Evolutionary conservation across 495 filamentous ascomycete species (phyloP).

Genomic region (Hypoxylon rickii): DNA sequence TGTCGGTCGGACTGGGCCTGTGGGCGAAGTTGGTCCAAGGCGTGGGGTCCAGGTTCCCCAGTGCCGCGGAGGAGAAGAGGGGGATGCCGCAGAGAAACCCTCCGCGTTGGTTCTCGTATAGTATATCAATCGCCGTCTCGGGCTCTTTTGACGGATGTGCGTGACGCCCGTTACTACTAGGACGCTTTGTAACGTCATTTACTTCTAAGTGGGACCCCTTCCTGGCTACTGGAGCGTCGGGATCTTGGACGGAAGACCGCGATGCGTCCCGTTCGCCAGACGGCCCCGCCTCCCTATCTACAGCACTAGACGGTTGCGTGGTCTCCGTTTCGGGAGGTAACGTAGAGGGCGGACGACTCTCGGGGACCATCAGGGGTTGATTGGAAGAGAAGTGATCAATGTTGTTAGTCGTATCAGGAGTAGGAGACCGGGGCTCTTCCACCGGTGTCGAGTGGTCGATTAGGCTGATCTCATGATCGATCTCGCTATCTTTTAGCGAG

Average conservation of each 20-base stretch:
- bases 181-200: background rate
- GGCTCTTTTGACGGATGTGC: constrained; percentile 21
- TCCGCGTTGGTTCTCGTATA: constrained; percentile 93
- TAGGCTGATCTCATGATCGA: constrained; percentile 65
- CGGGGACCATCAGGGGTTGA: constrained; percentile 23
- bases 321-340: constrained; percentile 20
- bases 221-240: constrained; percentile 2
- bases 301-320: constrained; percentile 3
- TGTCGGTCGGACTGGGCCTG: constrained; percentile 78
- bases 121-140: constrained; percentile 75
- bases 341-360: constrained; percentile 24
- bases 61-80: constrained; percentile 80
- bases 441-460: constrained; percentile 45
- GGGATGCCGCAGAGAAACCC: constrained; percentile 86
- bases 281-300: constrained; percentile 16
- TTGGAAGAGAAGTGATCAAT: constrained; percentile 15
- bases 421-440: constrained; percentile 33
- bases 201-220: constrained; percentile 5
- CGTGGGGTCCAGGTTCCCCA: constrained; percentile 84
- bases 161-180: constrained; percentile 10
- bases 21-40: constrained; percentile 81
- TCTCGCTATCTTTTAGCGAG: constrained; percentile 56
- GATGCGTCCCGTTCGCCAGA: constrained; percentile 18
- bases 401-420: constrained; percentile 4
- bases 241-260: constrained; percentile 4